Conservation (phyloP, 148 eudicot genomes). For the Rhododendron williamsianum region DNA sequence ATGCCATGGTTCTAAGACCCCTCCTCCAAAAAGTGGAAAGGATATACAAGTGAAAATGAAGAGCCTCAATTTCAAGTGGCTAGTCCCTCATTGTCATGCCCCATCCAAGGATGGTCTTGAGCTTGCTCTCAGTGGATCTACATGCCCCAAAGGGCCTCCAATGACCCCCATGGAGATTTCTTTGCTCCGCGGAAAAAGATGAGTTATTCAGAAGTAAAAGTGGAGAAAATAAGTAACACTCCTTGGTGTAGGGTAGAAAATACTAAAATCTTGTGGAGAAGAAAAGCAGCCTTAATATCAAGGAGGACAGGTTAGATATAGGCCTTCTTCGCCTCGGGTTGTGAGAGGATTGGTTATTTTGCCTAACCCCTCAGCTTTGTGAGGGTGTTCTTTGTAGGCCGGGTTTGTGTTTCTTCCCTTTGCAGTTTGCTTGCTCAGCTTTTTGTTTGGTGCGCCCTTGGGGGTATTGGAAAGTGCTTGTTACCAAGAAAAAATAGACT, state of each 20-base stretch:
- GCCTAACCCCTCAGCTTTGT: neutral
- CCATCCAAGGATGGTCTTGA: neutral
- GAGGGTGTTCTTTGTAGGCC: neutral
- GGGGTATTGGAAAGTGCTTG: neutral
- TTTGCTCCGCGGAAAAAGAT: neutral
- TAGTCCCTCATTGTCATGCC: neutral
- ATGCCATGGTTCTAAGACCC: neutral
- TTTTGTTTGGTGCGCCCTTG: neutral
- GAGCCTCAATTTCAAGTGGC: neutral
- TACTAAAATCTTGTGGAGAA: neutral
- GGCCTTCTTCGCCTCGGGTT: neutral
- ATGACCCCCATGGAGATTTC: neutral
- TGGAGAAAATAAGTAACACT: neutral
- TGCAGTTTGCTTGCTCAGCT: neutral
- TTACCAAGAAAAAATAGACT: neutral
- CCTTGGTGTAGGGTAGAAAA: neutral
- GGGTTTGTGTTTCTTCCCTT: neutral
- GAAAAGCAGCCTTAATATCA: neutral
- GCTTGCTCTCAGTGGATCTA: neutral
- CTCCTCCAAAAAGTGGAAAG: neutral
- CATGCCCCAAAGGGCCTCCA: neutral
- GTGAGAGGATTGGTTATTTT: neutral
- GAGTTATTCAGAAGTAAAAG: neutral
- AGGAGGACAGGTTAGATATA: neutral
- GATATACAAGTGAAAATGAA: neutral